phyloP scores from a whole-genome alignment of 768 basidiomycete species.

The Boletus subparvulus region DNA sequence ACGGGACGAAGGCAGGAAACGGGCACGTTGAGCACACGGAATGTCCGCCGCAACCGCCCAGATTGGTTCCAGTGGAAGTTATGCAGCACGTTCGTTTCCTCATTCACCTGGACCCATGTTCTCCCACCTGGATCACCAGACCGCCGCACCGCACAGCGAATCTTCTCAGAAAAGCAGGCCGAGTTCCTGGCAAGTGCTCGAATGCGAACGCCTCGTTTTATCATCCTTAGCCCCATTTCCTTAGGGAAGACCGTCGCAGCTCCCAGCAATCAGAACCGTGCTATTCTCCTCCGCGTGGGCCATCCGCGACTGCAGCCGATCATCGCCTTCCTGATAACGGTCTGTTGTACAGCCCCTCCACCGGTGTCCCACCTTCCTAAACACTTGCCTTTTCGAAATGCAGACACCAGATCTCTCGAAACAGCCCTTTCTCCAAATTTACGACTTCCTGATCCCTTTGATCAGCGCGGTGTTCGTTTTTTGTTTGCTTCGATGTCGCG shows the following conservation, averaged over 20 bases:
- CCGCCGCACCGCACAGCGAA: slow-evolving; percentile 27
- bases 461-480: slow-evolving; percentile 38
- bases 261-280: slow-evolving; percentile 21
- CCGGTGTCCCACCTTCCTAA: slow-evolving; percentile 27
- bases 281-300: slow-evolving; percentile 24
- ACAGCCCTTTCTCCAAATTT: slow-evolving; percentile 35
- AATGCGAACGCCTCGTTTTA: slow-evolving; percentile 20
- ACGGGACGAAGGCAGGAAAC: neutral
- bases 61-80: neutral
- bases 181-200: slow-evolving; percentile 29
- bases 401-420: slow-evolving; percentile 34
- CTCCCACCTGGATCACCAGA: slow-evolving; percentile 34
- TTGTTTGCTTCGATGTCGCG: slow-evolving; percentile 33
- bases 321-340: slow-evolving; percentile 35
- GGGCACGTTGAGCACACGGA: slow-evolving; percentile 15
- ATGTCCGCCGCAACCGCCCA: slow-evolving; percentile 11
- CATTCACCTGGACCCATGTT: slow-evolving; percentile 22
- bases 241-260: slow-evolving; percentile 30
- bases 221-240: slow-evolving; percentile 19
- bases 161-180: slow-evolving; percentile 24
- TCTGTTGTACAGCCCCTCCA: slow-evolving; percentile 22
- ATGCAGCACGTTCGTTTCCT: slow-evolving; percentile 23
- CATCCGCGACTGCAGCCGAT: slow-evolving; percentile 28
- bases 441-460: slow-evolving; percentile 33
- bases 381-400: slow-evolving; percentile 30